Conservation (phyloP, 2,329 filamentous ascomycete genomes). For the Beauveria scarabaeidicola region DNA sequence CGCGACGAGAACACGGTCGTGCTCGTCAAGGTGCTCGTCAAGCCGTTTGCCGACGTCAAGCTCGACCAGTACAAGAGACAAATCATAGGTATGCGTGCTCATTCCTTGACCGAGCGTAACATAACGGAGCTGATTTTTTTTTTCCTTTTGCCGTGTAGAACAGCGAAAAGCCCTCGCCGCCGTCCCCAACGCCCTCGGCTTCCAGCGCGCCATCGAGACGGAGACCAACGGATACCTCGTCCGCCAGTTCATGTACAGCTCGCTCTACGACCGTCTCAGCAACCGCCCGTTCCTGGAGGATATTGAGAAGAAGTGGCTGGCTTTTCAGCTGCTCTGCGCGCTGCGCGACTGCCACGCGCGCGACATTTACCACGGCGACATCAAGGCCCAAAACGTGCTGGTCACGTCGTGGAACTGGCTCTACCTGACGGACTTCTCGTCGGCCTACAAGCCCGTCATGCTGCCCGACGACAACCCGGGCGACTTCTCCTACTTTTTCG, state of each 20-base stretch:
- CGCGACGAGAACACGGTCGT: constrained; percentile 85
- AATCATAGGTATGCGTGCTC: constrained; percentile 51
- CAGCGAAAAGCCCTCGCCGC: constrained; percentile 72
- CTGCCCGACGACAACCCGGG: constrained; percentile 94
- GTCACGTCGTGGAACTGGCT: constrained; percentile 99
- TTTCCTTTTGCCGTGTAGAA: constrained; percentile 41
- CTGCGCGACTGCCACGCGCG: constrained; percentile 83
- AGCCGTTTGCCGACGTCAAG: constrained; percentile 76
- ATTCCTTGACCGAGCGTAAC: too few species aligned
- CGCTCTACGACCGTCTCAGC: constrained; percentile 92
- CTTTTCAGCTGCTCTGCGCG: constrained; percentile 88
- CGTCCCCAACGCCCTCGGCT: constrained; percentile 83
- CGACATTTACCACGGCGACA: constrained; percentile 92
- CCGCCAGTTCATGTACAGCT: constrained; percentile 92
- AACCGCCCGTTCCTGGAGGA: constrained; percentile 94
- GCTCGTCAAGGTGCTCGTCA: constrained; percentile 89
- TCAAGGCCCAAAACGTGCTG: constrained; percentile 94
- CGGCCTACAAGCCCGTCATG: constrained; percentile 87
- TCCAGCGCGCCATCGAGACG: constrained; percentile 87
- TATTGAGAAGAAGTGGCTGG: constrained; percentile 98
- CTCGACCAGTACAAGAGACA: constrained; percentile 70
- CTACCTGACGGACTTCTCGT: constrained; percentile 94
- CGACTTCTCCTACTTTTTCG: constrained; percentile 97
- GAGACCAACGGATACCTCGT: constrained; percentile 87
- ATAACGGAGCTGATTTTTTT: neutral